phyloP scores from a whole-genome alignment of 495 filamentous ascomycete species.

The Evernia prunastri region DNA sequence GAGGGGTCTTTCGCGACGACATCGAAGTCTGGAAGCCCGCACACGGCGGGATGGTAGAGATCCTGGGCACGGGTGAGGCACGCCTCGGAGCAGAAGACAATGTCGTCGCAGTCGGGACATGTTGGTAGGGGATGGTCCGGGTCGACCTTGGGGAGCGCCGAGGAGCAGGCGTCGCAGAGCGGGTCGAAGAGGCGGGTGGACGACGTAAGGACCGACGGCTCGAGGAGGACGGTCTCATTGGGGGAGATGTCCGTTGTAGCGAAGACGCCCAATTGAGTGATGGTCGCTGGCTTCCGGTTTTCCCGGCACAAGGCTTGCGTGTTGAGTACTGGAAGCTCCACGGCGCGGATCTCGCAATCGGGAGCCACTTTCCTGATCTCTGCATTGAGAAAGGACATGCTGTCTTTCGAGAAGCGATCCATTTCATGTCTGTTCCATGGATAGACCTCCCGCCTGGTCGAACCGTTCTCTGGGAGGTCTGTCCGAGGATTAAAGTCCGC shows the following conservation, averaged over 20 bases:
- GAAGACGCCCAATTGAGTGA: conserved; percentile 79
- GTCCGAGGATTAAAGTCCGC: conserved; percentile 19
- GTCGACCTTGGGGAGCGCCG: conserved; percentile 58
- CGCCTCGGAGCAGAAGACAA: conserved; percentile 72
- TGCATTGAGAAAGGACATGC: conserved; percentile 59
- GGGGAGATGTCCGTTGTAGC: conserved; percentile 73
- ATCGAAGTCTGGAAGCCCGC: conserved; percentile 70
- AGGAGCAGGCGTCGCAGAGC: conserved; percentile 77
- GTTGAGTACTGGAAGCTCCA: conserved; percentile 63
- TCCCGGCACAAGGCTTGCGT: conserved; percentile 33
- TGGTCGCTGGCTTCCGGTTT: conserved; percentile 36
- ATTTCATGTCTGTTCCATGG: conserved; percentile 91
- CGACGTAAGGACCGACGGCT: conserved; percentile 74
- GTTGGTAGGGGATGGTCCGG: conserved; percentile 43
- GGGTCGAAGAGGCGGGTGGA: conserved; percentile 74
- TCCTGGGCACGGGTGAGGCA: conserved; percentile 67
- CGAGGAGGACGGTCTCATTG: conserved; percentile 69
- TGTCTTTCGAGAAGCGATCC: conserved; percentile 66
- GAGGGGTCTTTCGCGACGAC: conserved; percentile 73
- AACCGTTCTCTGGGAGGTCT: conserved; percentile 23
- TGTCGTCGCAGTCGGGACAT: conserved; percentile 73
- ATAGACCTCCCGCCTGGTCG: conserved; percentile 77
- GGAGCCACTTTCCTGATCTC: conserved; percentile 59
- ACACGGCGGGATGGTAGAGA: conserved; percentile 79
- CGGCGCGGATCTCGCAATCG: conserved; percentile 61